phyloP scores from a whole-genome alignment of 73 alveolate genomes.

The Paramecium sonneborni region DNA sequence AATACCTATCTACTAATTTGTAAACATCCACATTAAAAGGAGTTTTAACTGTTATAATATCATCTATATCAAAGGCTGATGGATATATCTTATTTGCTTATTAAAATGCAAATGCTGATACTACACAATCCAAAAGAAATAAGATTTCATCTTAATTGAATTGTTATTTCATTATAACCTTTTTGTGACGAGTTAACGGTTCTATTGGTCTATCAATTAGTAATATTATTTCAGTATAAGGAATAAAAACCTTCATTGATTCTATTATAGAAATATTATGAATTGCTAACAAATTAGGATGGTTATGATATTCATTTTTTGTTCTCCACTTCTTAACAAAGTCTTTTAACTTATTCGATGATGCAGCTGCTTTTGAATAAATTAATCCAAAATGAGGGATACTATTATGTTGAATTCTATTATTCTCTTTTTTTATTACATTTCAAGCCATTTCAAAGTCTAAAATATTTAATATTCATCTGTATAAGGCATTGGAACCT shows the following conservation, averaged over 20 bases:
- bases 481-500: constrained; percentile 4
- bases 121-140: constrained; percentile 26
- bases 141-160: background rate
- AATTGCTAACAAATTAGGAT: constrained; percentile 45
- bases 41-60: background rate
- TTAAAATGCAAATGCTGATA: background rate
- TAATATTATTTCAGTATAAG: background rate
- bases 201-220: background rate
- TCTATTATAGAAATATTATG: background rate
- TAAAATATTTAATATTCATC: background rate
- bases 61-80: constrained; percentile 31
- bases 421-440: background rate
- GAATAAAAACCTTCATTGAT: background rate
- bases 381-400: background rate
- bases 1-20: constrained; percentile 30
- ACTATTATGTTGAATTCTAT: background rate
- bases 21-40: background rate
- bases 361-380: background rate
- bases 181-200: constrained; percentile 9
- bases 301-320: background rate
- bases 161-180: background rate
- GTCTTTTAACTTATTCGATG: background rate
- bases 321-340: background rate
- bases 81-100: constrained; percentile 1
- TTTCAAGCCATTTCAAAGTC: background rate